These are phyloP conservation scores for Sanghuangporus weigelae DNA, from an alignment of 1,284 basidiomycete genomes.

Conservation along the genomic window DNA sequence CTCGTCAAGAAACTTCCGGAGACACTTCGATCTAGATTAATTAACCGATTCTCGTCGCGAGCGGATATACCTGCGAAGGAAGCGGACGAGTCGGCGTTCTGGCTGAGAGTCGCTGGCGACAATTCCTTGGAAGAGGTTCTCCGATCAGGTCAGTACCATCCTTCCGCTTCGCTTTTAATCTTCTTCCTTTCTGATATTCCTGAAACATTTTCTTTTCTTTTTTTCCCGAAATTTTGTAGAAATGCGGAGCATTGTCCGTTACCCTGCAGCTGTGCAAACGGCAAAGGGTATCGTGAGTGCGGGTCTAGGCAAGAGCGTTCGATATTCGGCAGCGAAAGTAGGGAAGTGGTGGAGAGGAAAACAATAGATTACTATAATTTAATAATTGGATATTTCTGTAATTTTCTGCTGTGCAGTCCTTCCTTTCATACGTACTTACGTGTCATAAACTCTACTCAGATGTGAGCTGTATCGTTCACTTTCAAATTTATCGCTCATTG, in stretches of 20 bases:
- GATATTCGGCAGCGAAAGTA: slow-evolving; percentile 74
- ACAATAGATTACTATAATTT: background rate
- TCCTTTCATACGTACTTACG: background rate
- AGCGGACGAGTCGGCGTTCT: slow-evolving; percentile 69
- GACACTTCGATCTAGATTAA: slow-evolving; percentile 54
- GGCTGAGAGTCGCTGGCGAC: slow-evolving; percentile 68
- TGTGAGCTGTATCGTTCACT: background rate
- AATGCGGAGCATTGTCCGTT: slow-evolving; percentile 71
- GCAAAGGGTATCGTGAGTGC: slow-evolving; percentile 85
- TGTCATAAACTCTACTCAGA: background rate
- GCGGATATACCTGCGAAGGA: slow-evolving; percentile 30
- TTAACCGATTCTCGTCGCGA: slow-evolving; percentile 41
- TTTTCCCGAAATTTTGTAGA: slow-evolving; percentile 38
- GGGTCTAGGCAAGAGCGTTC: slow-evolving; percentile 72
- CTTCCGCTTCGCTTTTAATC: background rate
- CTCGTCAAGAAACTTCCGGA: slow-evolving; percentile 76
- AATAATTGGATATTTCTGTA: background rate
- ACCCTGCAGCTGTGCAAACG: slow-evolving; percentile 80
- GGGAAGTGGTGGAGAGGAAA: slow-evolving; percentile 74
- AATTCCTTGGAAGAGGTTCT: slow-evolving; percentile 52
- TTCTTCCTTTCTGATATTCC: background rate
- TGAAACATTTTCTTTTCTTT: background rate
- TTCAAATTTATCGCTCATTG: background rate
- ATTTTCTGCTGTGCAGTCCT: background rate
- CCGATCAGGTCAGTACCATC: slow-evolving; percentile 45